A percentile compares a stretch with the other conserved stretches of the same genome.
These are phyloP conservation scores for Porphyrellus cyaneotinctus DNA, from an alignment of 768 basidiomycete genomes.

Conservation along the genomic window DNA sequence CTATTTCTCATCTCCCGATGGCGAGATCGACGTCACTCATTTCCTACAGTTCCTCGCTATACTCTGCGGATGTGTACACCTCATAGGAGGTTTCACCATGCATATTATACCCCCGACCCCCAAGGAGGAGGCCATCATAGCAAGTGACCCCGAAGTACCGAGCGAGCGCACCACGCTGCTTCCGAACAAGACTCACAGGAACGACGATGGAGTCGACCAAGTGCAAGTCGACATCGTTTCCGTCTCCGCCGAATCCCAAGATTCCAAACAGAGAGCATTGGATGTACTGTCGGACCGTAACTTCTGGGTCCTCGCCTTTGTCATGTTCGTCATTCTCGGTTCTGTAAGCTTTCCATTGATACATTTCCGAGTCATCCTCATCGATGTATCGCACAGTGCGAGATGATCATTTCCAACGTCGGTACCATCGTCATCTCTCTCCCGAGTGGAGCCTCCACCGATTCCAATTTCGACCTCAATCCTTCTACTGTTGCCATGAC, in stretches of 20 bases:
- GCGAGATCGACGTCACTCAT: slow-evolving; percentile 42
- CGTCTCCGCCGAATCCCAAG: slow-evolving; percentile 20
- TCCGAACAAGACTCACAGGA: slow-evolving; percentile 19
- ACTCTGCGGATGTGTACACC: slow-evolving; percentile 48
- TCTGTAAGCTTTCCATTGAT: slow-evolving; percentile 45
- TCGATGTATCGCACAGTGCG: slow-evolving; percentile 41
- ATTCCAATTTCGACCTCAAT: slow-evolving; percentile 6
- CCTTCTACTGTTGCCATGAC: slow-evolving; percentile 37
- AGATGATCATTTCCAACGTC: slow-evolving; percentile 83
- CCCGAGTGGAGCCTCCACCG: slow-evolving; percentile 29
- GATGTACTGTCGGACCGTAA: slow-evolving; percentile 50
- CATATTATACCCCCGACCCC: slow-evolving; percentile 17
- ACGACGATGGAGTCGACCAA: slow-evolving; percentile 4
- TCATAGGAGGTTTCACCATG: slow-evolving; percentile 49
- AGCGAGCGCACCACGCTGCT: slow-evolving; percentile 33
- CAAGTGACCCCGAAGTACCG: slow-evolving; percentile 17
- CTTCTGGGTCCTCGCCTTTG: slow-evolving; percentile 61
- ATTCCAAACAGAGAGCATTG: slow-evolving; percentile 27
- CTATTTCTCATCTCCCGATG: slow-evolving; percentile 49
- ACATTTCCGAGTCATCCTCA: not conserved
- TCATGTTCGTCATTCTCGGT: slow-evolving; percentile 56
- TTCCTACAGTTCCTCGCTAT: slow-evolving; percentile 59
- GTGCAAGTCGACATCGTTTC: slow-evolving; percentile 22
- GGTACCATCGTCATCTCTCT: slow-evolving; percentile 72
- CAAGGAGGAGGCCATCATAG: not conserved